Base-by-base conservation (phyloP, 2,329 filamentous ascomycete species). In the Exophiala calicioides region DNA sequence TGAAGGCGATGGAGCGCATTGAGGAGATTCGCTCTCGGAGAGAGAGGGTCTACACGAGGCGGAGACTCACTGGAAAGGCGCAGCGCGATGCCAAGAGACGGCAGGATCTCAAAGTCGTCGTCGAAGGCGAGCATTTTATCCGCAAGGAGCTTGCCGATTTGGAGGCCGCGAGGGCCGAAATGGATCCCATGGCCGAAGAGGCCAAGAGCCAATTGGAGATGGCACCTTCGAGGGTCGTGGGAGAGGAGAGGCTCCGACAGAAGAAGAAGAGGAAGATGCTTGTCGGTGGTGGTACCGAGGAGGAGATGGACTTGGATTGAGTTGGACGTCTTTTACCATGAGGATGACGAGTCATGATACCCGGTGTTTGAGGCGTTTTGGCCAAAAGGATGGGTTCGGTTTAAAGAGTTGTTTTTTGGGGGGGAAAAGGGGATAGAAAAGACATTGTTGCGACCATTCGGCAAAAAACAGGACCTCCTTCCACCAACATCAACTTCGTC, bases 31-130 rank as follows among this genome's bases (percentile, higher is more conserved):
- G 90, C 44, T 71, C 81, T 48, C 81, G 84, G 65, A 81, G 93
- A 65, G 91, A 97, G 78, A 81, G 89, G 60, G 86, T 86, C 57
- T 95, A 96, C 74, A 96, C 95, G 78, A 90, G 88, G 81, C 84
- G 86, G 66, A 84, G 93, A 66, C 90, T 97, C 87, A 84, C 84
- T 41, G 90, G 90, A 68, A 95, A 94, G 74, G 47, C 67, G 37
- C 66, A 67, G 43, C 85, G 86, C 72, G 86, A 86, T 69, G 80
- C 84, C 65, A 84, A 93, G 75, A 77, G 88, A 56, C 86, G 84
- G 62, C 76, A 79, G 55, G 88, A 95, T 65, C 78, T 88, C 68
- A 93, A 91, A 76, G 78, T 97, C 58, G 90, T 98, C 40, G 85
- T 84, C 59, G 83, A 93, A 75, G 91, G 95, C 72, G 84, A 90